Percentiles rank a stretch among this genome's conserved stretches.
phyloP scores from a whole-genome alignment of 2,329 filamentous ascomycete species.

The Epichloe sylvatica region DNA sequence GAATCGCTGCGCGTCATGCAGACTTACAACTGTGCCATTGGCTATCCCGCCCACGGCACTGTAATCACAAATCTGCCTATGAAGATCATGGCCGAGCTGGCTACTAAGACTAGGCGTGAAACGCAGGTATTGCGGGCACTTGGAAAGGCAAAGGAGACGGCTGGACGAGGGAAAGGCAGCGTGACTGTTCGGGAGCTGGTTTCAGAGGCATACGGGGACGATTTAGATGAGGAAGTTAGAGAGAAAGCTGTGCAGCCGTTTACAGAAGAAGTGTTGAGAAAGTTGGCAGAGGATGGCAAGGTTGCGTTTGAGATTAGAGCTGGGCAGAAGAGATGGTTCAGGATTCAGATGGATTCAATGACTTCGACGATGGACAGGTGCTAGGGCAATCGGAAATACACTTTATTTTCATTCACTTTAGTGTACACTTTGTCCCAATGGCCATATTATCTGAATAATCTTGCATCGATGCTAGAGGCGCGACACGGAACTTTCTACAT shows the following conservation, averaged over 20 bases:
- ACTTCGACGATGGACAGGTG: no score
- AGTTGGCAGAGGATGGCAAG: conserved; percentile 27
- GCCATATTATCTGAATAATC: no score
- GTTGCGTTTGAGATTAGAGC: conserved; percentile 26
- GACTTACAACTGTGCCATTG: conserved; percentile 26
- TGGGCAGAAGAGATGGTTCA: conserved; percentile 25
- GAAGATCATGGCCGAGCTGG: conserved; percentile 18
- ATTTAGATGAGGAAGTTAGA: conserved; percentile 20
- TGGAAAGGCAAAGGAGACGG: conserved; percentile 15
- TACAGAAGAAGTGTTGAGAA: conserved; percentile 26
- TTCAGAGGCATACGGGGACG: conserved; percentile 25
- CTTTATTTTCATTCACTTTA: no score
- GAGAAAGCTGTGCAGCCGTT: conserved; percentile 28
- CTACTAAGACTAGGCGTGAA: conserved; percentile 25
- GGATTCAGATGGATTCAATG: no score
- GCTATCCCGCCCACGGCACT: conserved; percentile 51
- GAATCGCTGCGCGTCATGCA: conserved; percentile 47
- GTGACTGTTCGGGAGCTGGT: conserved; percentile 30
- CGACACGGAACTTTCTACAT: no score
- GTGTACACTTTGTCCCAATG: no score
- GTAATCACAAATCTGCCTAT: conserved; percentile 35
- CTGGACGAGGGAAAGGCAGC: neutral
- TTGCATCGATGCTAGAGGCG: no score
- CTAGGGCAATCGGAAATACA: no score
- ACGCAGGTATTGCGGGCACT: conserved; percentile 24